Evolutionary conservation across 2,329 filamentous ascomycete species (phyloP).

Genomic region (Trichoderma guizhouense): DNA sequence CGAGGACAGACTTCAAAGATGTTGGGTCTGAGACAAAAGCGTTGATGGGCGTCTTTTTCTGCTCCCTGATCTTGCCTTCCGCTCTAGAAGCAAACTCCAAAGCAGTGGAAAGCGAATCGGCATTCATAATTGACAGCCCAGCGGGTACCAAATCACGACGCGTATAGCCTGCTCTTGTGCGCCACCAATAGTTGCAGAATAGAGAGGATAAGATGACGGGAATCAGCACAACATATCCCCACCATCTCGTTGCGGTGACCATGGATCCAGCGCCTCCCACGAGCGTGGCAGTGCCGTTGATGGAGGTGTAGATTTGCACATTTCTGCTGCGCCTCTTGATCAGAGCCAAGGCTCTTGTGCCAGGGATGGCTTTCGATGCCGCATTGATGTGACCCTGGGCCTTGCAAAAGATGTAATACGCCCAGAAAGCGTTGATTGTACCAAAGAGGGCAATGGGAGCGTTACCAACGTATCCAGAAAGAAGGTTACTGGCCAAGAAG

Average conservation of each 20-base stretch:
- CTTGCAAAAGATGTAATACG: constrained; percentile 39
- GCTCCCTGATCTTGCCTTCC: constrained; percentile 10
- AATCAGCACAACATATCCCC: constrained; percentile 49
- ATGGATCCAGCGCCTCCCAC: constrained; percentile 48
- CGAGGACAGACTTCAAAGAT: constrained; percentile 18
- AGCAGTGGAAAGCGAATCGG: constrained; percentile 20
- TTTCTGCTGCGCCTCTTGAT: constrained; percentile 37
- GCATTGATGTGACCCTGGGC: constrained; percentile 38
- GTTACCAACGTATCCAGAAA: constrained; percentile 56
- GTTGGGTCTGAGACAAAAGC: constrained; percentile 19
- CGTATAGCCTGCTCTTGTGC: constrained; percentile 43
- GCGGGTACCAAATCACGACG: constrained; percentile 13
- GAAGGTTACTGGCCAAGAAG: constrained; percentile 47
- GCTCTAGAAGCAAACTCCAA: constrained; percentile 25
- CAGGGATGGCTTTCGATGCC: constrained; percentile 26
- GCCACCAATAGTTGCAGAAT: constrained; percentile 48
- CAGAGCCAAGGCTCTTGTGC: constrained; percentile 26
- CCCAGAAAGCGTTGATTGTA: constrained; percentile 48
- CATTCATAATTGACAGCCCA: not conserved
- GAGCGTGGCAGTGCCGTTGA: constrained; percentile 45
- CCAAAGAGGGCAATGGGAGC: constrained; percentile 47
- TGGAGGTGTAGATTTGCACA: constrained; percentile 43
- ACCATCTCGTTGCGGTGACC: constrained; percentile 49
- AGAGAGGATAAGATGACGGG: constrained; percentile 47
- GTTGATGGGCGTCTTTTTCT: constrained; percentile 4